These are phyloP conservation scores for Leccinum variicolor DNA, from an alignment of 768 basidiomycete genomes.

Conservation along the genomic window DNA sequence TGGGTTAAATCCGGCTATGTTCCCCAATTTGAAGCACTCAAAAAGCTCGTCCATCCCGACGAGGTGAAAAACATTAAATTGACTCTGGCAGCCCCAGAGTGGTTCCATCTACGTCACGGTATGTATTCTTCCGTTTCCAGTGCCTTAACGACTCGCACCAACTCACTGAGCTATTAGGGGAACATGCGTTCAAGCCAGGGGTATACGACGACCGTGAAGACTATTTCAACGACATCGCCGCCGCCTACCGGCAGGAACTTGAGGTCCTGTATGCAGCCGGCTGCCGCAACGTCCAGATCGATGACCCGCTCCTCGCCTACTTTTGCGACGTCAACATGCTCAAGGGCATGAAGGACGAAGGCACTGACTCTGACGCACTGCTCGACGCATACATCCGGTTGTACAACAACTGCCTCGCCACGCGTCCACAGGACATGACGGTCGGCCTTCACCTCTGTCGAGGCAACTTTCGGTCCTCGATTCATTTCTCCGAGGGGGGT, in stretches of 20 bases:
- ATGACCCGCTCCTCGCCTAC: constrained; percentile 51
- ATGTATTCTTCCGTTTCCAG: constrained; percentile 13
- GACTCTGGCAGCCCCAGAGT: constrained; percentile 68
- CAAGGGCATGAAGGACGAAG: constrained; percentile 55
- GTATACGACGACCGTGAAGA: constrained; percentile 31
- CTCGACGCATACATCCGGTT: constrained; percentile 55
- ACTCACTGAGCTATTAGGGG: constrained; percentile 9
- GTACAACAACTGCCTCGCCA: constrained; percentile 37
- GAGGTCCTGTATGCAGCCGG: constrained; percentile 43
- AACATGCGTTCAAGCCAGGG: constrained; percentile 19
- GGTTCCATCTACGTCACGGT: constrained; percentile 70
- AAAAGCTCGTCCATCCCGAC: constrained; percentile 52
- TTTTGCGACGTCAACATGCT: constrained; percentile 62
- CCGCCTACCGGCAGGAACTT: constrained; percentile 45
- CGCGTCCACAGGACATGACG: constrained; percentile 37
- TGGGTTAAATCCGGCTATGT: constrained; percentile 60
- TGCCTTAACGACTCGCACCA: background rate
- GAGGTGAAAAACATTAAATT: constrained; percentile 68
- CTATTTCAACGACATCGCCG: constrained; percentile 48
- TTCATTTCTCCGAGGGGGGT: constrained; percentile 45
- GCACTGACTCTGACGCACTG: constrained; percentile 59
- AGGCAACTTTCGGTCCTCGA: constrained; percentile 30
- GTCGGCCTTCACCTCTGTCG: constrained; percentile 44
- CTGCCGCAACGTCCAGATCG: constrained; percentile 42
- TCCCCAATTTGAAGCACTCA: constrained; percentile 60